These are phyloP conservation scores for Martiniozyma asiatica DNA, from an alignment of 1,139 yeast genomes.

Conservation along the genomic window DNA sequence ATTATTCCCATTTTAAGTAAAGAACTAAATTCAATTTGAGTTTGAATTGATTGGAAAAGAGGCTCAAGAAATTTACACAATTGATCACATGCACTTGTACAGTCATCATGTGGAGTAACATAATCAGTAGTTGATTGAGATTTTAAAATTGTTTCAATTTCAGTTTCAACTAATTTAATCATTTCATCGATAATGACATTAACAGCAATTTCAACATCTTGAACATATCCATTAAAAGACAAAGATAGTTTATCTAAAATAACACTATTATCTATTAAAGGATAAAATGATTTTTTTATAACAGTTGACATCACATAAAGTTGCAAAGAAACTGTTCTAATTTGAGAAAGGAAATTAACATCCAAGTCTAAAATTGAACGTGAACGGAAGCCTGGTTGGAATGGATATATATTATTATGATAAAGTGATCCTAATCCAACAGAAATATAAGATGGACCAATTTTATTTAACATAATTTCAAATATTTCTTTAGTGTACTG, in stretches of 20 bases:
- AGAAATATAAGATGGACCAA: slow-evolving; percentile 66
- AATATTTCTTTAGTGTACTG: slow-evolving; percentile 56
- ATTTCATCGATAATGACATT: slow-evolving; percentile 56
- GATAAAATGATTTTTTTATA: slow-evolving; percentile 57
- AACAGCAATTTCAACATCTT: slow-evolving; percentile 56
- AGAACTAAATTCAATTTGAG: slow-evolving; percentile 14
- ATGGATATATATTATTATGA: slow-evolving; percentile 23
- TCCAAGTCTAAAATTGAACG: slow-evolving; percentile 24
- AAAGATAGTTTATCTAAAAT: slow-evolving; percentile 36
- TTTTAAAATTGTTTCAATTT: slow-evolving; percentile 38
- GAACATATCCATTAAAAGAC: slow-evolving; percentile 54
- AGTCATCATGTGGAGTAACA: slow-evolving; percentile 35
- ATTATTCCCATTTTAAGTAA: slow-evolving; percentile 14
- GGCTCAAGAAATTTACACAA: slow-evolving; percentile 34
- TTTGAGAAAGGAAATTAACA: slow-evolving; percentile 36
- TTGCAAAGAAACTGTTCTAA: slow-evolving; percentile 50
- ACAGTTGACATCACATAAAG: slow-evolving; percentile 59
- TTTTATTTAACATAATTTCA: slow-evolving; percentile 54
- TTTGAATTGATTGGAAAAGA: slow-evolving; percentile 9
- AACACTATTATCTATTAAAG: slow-evolving; percentile 37
- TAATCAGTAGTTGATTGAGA: slow-evolving; percentile 57
- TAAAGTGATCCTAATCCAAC: slow-evolving; percentile 65
- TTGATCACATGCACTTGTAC: slow-evolving; percentile 59
- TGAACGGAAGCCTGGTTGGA: slow-evolving; percentile 16
- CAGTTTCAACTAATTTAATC: slow-evolving; percentile 35